Evolutionary conservation across 2,329 filamentous ascomycete species (phyloP).

Genomic region (Thielaviopsis punctulata): DNA sequence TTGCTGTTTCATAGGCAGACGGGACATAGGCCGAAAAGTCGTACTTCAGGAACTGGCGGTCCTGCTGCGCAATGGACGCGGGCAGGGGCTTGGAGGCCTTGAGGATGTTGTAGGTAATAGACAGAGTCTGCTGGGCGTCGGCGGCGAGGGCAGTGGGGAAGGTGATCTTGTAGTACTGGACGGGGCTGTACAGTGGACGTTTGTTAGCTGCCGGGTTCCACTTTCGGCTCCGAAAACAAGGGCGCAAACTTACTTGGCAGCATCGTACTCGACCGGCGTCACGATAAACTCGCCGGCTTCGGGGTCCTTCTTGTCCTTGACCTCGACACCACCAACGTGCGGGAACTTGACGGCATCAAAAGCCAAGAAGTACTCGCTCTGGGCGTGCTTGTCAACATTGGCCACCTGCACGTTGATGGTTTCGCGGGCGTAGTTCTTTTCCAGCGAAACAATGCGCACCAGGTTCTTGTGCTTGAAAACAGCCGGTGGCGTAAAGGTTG

Average conservation of each 20-base stretch:
- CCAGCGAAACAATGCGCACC: conserved; percentile 74
- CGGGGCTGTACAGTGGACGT: conserved; percentile 30
- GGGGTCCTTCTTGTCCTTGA: conserved; percentile 74
- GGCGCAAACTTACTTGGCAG: conserved; percentile 32
- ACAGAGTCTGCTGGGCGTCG: conserved; percentile 65
- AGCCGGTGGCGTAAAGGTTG: conserved; percentile 57
- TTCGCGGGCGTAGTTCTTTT: conserved; percentile 84
- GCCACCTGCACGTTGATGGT: conserved; percentile 87
- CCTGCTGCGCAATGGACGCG: conserved; percentile 63
- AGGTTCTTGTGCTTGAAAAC: conserved; percentile 90
- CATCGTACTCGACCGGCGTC: conserved; percentile 47
- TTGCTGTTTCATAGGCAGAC: conserved; percentile 68
- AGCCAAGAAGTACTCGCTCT: conserved; percentile 80
- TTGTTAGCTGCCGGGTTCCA: conserved; percentile 12
- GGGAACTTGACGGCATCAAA: conserved; percentile 63
- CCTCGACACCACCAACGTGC: conserved; percentile 72
- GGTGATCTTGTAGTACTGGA: conserved; percentile 70
- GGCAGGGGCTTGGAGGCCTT: conserved; percentile 68
- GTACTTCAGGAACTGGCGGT: conserved; percentile 74
- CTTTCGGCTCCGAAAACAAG: not conserved
- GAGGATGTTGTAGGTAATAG: conserved; percentile 70
- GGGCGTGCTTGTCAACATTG: conserved; percentile 62
- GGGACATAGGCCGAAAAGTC: conserved; percentile 71
- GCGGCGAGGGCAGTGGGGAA: conserved; percentile 61
- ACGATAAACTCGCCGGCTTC: conserved; percentile 43